Conservation (phyloP, 192 early-diverging fungal species). For the Linnemannia elongata region DNA sequence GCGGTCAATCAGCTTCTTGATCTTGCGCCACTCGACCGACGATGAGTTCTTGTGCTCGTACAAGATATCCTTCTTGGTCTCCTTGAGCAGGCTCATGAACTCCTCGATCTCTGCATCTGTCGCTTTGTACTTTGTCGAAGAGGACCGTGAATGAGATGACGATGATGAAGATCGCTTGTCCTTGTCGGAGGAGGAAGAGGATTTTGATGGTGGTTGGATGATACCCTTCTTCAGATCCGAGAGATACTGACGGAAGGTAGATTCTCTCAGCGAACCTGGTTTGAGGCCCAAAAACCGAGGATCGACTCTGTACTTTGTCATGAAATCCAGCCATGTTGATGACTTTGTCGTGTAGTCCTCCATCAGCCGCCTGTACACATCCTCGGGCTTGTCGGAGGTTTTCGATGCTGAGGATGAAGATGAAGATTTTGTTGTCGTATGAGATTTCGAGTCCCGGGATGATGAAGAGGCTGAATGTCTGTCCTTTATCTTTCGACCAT, state of each 20-base stretch:
- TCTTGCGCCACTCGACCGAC: slow-evolving; percentile 72
- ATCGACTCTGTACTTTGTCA: slow-evolving; percentile 77
- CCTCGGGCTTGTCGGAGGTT: slow-evolving; percentile 49
- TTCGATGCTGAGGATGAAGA: slow-evolving; percentile 30
- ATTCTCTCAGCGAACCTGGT: slow-evolving; percentile 73
- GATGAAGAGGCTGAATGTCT: neutral
- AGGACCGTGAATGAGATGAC: slow-evolving; percentile 7
- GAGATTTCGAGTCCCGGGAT: slow-evolving; percentile 20
- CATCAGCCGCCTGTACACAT: slow-evolving; percentile 70
- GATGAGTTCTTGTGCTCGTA: slow-evolving; percentile 67
- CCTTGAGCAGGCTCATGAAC: slow-evolving; percentile 71
- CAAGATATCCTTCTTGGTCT: slow-evolving; percentile 59
- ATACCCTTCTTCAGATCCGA: slow-evolving; percentile 60
- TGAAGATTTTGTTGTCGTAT: slow-evolving; percentile 11
- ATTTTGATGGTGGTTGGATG: slow-evolving; percentile 17
- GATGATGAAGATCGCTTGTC: slow-evolving; percentile 18
- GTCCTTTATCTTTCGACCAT: slow-evolving; percentile 7
- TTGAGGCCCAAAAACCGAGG: slow-evolving; percentile 68
- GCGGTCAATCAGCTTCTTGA: slow-evolving; percentile 73
- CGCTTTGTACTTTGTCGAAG: slow-evolving; percentile 54
- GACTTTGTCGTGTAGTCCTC: slow-evolving; percentile 65
- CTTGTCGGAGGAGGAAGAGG: neutral
- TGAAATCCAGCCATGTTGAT: slow-evolving; percentile 81
- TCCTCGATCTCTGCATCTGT: slow-evolving; percentile 61
- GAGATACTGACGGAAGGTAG: slow-evolving; percentile 76